These are phyloP conservation scores for Sphagnum magellanicum DNA, from an alignment of 228 moss, liverwort and hornwort species.

Conservation along the genomic window DNA sequence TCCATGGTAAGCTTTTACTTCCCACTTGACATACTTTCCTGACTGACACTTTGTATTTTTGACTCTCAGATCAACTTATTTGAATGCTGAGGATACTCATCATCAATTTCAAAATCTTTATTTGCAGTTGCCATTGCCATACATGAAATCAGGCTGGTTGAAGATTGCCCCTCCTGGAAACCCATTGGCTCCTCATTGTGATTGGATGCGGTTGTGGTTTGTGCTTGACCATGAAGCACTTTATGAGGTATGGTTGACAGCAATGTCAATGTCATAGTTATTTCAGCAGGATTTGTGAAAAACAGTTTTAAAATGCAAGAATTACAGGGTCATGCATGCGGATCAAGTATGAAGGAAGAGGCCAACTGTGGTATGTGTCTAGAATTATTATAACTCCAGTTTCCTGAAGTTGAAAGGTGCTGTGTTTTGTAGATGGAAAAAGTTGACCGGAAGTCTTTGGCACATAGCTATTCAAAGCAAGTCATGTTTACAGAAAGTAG, in stretches of 20 bases:
- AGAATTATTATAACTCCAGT: background rate
- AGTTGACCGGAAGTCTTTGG: slow-evolving; percentile 60
- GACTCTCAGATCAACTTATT: background rate
- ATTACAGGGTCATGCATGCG: background rate
- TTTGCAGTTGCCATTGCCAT: slow-evolving; percentile 89
- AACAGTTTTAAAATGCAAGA: background rate
- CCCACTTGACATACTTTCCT: slow-evolving; percentile 3
- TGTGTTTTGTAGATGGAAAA: slow-evolving; percentile 59
- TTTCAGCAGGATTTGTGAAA: background rate
- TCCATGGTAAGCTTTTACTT: slow-evolving; percentile 60
- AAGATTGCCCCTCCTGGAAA: slow-evolving; percentile 74
- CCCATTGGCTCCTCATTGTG: slow-evolving; percentile 86
- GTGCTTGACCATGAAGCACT: slow-evolving; percentile 97
- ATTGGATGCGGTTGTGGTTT: slow-evolving; percentile 96
- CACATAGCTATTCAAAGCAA: slow-evolving; percentile 56
- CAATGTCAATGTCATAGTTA: background rate
- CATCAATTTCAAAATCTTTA: slow-evolving; percentile 2
- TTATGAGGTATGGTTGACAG: slow-evolving; percentile 53
- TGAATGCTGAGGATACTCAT: background rate
- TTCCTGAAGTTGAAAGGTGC: background rate
- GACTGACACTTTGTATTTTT: background rate
- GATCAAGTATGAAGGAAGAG: no score
- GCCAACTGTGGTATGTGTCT: background rate
- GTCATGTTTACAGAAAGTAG: slow-evolving; percentile 40
- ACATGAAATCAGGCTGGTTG: slow-evolving; percentile 87